Evolutionary conservation across 371 early-diverging fungal genomes (phyloP).

Genomic region (Dichotomocladium elegans): DNA sequence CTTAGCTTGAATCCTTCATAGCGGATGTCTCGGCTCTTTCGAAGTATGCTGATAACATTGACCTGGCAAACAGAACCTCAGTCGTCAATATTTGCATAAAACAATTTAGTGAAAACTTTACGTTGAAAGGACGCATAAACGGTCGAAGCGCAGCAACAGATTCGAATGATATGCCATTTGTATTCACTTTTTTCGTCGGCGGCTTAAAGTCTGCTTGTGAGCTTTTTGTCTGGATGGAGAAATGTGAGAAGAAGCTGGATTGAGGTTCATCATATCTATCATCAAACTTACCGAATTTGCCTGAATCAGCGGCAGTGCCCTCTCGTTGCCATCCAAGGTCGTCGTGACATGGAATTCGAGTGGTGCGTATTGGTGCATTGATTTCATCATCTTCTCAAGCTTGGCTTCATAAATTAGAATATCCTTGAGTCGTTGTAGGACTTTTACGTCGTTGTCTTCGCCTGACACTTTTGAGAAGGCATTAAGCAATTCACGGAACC

Average conservation of each 20-base stretch:
- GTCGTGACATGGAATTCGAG: conserved; percentile 22
- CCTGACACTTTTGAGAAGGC: conserved; percentile 54
- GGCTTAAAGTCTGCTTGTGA: conserved; percentile 3
- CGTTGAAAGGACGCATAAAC: conserved; percentile 49
- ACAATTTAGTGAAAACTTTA: conserved; percentile 12
- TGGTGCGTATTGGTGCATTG: conserved; percentile 38
- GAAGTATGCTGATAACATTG: conserved; percentile 17
- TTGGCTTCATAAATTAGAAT: conserved; percentile 36
- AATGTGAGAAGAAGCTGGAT: too few species aligned
- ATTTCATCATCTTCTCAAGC: conserved; percentile 35
- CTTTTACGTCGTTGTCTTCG: conserved; percentile 25
- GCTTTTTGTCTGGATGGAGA: too few species aligned
- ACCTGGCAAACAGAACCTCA: conserved; percentile 13
- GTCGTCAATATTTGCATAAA: neutral
- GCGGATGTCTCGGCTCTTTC: neutral
- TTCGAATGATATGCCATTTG: neutral
- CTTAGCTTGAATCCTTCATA: conserved; percentile 1
- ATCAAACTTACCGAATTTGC: neutral
- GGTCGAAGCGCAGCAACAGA: conserved; percentile 22
- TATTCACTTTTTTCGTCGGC: conserved; percentile 5
- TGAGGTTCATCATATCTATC: neutral
- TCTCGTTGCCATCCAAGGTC: neutral
- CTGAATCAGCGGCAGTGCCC: neutral
- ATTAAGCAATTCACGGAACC: conserved; percentile 73
- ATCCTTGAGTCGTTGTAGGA: conserved; percentile 25